phyloP scores from a whole-genome alignment of 1,139 yeast species.

The Groenewaldozyma sp. region DNA sequence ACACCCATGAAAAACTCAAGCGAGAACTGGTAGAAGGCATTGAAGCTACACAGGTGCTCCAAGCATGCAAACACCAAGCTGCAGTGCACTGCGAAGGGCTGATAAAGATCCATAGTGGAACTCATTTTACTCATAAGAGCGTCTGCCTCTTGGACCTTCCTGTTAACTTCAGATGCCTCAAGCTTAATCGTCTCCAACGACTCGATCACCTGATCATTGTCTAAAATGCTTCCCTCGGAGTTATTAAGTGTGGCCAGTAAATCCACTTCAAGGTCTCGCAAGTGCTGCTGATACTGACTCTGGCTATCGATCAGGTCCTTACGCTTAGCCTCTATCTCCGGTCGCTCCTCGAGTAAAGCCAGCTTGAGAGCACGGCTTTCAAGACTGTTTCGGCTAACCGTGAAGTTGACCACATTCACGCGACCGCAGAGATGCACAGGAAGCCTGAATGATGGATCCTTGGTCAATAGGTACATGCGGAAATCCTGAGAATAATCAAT shows the following conservation, averaged over 20 bases:
- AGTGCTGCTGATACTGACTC: constrained; percentile 48
- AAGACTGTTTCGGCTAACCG: constrained; percentile 58
- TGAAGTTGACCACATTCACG: constrained; percentile 57
- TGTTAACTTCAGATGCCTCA: constrained; percentile 49
- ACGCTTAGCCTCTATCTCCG: constrained; percentile 59
- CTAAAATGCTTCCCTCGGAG: constrained; percentile 56
- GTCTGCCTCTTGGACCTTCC: constrained; percentile 46
- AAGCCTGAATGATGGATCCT: constrained; percentile 42
- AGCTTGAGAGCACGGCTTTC: constrained; percentile 54
- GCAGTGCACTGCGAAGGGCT: constrained; percentile 47
- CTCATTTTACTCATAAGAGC: constrained; percentile 48
- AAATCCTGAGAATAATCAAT: constrained; percentile 64
- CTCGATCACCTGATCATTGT: constrained; percentile 50
- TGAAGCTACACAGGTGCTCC: constrained; percentile 36
- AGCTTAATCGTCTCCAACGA: constrained; percentile 57
- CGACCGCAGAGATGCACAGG: constrained; percentile 54
- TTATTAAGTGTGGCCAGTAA: constrained; percentile 51
- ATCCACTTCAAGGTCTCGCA: constrained; percentile 51
- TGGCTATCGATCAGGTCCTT: constrained; percentile 44
- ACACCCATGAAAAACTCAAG: constrained; percentile 39
- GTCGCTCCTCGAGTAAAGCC: constrained; percentile 47
- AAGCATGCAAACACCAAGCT: constrained; percentile 43
- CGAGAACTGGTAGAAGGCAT: constrained; percentile 51
- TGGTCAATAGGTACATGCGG: constrained; percentile 50
- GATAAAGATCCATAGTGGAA: constrained; percentile 38